Percentiles rank a stretch among this genome's conserved stretches.
These are phyloP conservation scores for Quercus mongolica DNA, from an alignment of 306 rosid species.

Conservation along the genomic window DNA sequence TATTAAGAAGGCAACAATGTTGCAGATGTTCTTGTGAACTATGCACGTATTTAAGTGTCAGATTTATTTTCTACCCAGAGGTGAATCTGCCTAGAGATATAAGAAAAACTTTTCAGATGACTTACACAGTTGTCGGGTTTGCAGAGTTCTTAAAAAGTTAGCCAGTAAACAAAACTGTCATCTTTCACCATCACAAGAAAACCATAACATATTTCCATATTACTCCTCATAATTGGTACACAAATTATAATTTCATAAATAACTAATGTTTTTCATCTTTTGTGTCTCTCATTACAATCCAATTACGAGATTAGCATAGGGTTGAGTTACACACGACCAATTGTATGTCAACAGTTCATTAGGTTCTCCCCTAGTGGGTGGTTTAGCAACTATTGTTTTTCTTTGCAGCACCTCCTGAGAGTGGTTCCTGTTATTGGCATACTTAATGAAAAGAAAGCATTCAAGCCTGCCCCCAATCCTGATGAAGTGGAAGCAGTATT, in stretches of 20 bases:
- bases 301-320: not conserved
- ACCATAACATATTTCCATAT: not conserved
- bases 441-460: conserved; percentile 68
- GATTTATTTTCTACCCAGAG: not conserved
- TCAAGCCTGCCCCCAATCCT: conserved; percentile 69
- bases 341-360: not conserved
- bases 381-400: conserved; percentile 12
- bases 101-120: not conserved
- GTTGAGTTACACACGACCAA: not conserved
- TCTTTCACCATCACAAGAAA: not conserved
- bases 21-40: not conserved
- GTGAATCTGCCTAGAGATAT: not conserved
- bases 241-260: not conserved
- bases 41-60: not conserved
- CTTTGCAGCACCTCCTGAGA: conserved; percentile 72
- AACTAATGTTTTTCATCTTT: not conserved
- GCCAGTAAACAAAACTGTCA: not conserved
- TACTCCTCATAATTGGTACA: not conserved
- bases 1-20: not conserved
- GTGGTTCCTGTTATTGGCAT: conserved; percentile 92
- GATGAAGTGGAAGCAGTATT: conserved; percentile 85
- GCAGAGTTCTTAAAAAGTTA: not conserved
- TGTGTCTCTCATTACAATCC: not conserved
- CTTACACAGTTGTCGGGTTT: not conserved
- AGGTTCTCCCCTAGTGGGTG: not conserved